A percentile compares a stretch with the other conserved stretches of the same genome.
Evolutionary conservation across 2,329 filamentous ascomycete species (phyloP).

Genomic region (Aspergillus spinulosporus): DNA sequence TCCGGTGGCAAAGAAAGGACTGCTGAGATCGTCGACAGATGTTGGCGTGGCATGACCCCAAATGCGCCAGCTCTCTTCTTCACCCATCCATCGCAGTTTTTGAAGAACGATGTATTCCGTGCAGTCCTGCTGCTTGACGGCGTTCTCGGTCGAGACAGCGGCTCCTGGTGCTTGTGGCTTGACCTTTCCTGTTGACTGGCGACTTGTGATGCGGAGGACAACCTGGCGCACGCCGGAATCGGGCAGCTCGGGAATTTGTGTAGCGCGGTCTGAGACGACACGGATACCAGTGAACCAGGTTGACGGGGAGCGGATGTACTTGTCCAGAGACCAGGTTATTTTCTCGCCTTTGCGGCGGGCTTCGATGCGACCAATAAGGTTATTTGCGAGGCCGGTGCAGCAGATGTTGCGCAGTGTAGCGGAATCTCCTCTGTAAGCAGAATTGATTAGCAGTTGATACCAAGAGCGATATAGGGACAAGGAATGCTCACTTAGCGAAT

Average conservation of each 20-base stretch:
- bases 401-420: constrained; percentile 37
- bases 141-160: constrained; percentile 3
- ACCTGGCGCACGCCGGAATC: constrained; percentile 44
- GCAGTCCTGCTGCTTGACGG: constrained; percentile 45
- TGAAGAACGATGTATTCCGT: constrained; percentile 55
- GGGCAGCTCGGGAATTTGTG: constrained; percentile 40
- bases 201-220: constrained; percentile 41
- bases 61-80: constrained; percentile 50
- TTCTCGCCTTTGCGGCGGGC: constrained; percentile 33
- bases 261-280: constrained; percentile 44
- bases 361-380: constrained; percentile 37
- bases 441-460: constrained; percentile 3
- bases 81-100: constrained; percentile 44
- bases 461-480: too few species aligned
- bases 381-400: constrained; percentile 40
- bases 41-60: constrained; percentile 52
- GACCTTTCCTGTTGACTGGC: constrained; percentile 37
- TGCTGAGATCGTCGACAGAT: constrained; percentile 40
- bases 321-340: constrained; percentile 40
- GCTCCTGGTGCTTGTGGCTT: background rate
- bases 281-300: constrained; percentile 40
- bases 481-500: constrained; percentile 45
- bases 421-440: constrained; percentile 38
- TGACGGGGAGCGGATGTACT: constrained; percentile 38
- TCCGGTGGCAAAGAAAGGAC: constrained; percentile 38